phyloP scores from a whole-genome alignment of 1,284 basidiomycete species.

The Boletus smithii region DNA sequence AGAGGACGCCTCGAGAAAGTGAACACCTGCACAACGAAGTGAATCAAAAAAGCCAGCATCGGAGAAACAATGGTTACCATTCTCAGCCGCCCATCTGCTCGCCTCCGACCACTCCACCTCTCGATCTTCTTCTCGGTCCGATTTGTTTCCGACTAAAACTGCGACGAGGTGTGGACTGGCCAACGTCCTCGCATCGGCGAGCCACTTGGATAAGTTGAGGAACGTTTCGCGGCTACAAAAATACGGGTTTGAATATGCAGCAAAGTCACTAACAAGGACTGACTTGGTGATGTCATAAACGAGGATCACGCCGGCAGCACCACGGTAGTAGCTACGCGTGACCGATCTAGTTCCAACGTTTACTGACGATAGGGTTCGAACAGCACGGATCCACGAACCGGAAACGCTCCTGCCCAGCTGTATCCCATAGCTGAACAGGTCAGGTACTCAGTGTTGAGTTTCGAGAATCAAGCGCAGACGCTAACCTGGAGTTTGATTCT shows the following conservation, averaged over 20 bases:
- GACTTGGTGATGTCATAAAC: conserved; percentile 97
- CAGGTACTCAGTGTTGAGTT: conserved; percentile 12
- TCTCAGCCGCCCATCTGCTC: conserved; percentile 90
- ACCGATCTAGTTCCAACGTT: conserved; percentile 65
- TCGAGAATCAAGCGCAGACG: conserved; percentile 6
- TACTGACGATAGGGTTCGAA: conserved; percentile 9
- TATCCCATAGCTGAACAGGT: conserved; percentile 82
- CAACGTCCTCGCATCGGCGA: conserved; percentile 87
- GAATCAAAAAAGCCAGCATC: conserved; percentile 1
- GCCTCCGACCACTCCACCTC: conserved; percentile 95
- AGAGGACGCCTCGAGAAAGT: conserved; percentile 92
- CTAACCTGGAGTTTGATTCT: conserved; percentile 89
- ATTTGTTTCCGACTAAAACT: conserved; percentile 94
- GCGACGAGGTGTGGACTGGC: conserved; percentile 87
- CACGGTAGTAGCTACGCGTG: conserved; percentile 94
- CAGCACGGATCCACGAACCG: conserved; percentile 46
- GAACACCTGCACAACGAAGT: conserved; percentile 56
- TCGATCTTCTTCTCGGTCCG: conserved; percentile 89
- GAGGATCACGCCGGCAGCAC: conserved; percentile 90
- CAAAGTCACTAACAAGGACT: conserved; percentile 27
- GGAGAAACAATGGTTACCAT: conserved; percentile 50
- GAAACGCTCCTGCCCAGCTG: conserved; percentile 95
- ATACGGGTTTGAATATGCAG: conserved; percentile 15
- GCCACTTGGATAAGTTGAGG: conserved; percentile 78
- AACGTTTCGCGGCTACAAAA: conserved; percentile 73